These are phyloP conservation scores for Colletotrichum plurivorum DNA, from an alignment of 2,329 filamentous ascomycete species.

Conservation along the genomic window DNA sequence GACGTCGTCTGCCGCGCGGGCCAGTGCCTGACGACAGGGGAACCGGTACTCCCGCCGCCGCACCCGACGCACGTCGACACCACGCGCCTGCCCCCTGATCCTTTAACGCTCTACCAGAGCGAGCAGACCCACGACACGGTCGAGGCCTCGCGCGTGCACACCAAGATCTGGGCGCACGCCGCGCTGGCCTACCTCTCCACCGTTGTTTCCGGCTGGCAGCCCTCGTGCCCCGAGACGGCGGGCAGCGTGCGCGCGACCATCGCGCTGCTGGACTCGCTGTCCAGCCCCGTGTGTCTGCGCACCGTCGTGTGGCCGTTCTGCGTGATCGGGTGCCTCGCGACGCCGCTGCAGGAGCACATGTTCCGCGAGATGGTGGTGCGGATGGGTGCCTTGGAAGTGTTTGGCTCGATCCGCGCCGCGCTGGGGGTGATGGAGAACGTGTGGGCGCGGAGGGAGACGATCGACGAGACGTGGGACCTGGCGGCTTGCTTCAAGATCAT, in stretches of 20 bases:
- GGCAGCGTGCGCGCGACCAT: constrained; percentile 47
- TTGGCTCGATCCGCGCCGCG: constrained; percentile 61
- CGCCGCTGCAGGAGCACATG: constrained; percentile 55
- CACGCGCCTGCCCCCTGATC: constrained; percentile 29
- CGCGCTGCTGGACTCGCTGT: constrained; percentile 52
- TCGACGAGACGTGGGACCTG: constrained; percentile 61
- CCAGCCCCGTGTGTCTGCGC: constrained; percentile 54
- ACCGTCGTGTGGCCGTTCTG: constrained; percentile 59
- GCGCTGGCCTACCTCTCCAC: constrained; percentile 63
- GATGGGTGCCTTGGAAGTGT: constrained; percentile 59
- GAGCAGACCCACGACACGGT: constrained; percentile 20
- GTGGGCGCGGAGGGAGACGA: constrained; percentile 56
- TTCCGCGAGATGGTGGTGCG: constrained; percentile 57
- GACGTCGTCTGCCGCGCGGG: constrained; percentile 11
- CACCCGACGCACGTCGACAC: constrained; percentile 43
- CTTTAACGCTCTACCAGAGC: constrained; percentile 32
- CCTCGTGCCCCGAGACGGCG: constrained; percentile 58
- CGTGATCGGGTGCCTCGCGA: constrained; percentile 57
- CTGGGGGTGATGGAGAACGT: constrained; percentile 61
- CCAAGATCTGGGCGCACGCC: constrained; percentile 63
- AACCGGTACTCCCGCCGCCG: constrained; percentile 31
- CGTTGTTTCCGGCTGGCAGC: constrained; percentile 66
- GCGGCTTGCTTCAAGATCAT: constrained; percentile 58
- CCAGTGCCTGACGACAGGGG: constrained; percentile 27
- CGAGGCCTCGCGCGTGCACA: constrained; percentile 42